Conservation (phyloP, 257 asterid genomes). For the Gynochthodes officinalis region DNA sequence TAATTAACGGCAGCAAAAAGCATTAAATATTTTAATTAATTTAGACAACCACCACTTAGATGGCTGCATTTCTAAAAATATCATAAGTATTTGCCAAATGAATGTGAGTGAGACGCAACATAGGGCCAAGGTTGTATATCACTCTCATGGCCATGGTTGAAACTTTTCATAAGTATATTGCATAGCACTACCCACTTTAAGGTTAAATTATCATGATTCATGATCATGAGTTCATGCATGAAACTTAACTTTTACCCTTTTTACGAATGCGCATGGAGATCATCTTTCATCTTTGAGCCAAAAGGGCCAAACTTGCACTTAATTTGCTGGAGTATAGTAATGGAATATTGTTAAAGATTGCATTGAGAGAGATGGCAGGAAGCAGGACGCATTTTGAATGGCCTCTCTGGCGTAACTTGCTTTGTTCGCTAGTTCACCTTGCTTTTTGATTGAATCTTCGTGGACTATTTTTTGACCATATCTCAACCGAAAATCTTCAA, state of each 20-base stretch:
- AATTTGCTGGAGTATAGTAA: background rate
- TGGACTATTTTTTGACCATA: background rate
- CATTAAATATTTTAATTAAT: background rate
- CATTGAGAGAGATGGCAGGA: constrained; percentile 3
- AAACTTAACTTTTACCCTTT: background rate
- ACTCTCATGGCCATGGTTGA: background rate
- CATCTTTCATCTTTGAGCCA: background rate
- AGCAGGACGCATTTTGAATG: background rate
- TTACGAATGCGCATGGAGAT: constrained; percentile 8
- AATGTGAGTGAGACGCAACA: constrained; percentile 5
- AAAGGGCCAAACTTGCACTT: background rate
- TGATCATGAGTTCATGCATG: background rate
- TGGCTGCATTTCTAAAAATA: background rate
- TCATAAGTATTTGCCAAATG: background rate
- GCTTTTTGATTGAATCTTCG: background rate
- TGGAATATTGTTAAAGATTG: background rate
- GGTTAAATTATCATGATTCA: too few relatives aligned
- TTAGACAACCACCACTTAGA: background rate
- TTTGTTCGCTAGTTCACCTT: background rate
- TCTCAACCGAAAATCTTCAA: background rate
- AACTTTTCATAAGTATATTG: background rate
- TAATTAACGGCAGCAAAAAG: background rate
- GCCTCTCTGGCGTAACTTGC: background rate
- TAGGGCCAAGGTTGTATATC: constrained; percentile 9
- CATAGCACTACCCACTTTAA: background rate